phyloP scores from a whole-genome alignment of 768 basidiomycete species.

The Leccinum subgranulosum region DNA sequence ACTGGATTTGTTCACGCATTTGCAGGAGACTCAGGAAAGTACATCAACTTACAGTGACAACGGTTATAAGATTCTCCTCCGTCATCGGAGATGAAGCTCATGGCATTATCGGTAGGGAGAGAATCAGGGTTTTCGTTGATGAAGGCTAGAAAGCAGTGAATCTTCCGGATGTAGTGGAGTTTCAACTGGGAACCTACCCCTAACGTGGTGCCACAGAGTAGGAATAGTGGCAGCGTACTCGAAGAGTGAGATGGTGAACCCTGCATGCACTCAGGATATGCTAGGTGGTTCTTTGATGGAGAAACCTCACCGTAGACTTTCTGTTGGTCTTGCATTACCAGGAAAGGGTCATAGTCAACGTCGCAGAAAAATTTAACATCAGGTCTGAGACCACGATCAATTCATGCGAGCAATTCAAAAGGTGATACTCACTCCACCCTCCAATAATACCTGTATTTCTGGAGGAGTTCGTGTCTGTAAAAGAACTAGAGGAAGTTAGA shows the following conservation, averaged over 20 bases:
- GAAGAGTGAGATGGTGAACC: conserved; percentile 74
- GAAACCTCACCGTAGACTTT: conserved; percentile 69
- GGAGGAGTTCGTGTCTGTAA: conserved; percentile 73
- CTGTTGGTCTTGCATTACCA: conserved; percentile 72
- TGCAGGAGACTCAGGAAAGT: background rate
- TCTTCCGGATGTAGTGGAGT: background rate
- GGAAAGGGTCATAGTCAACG: conserved; percentile 74
- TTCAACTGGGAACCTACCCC: conserved; percentile 41
- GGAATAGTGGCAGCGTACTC: conserved; percentile 82
- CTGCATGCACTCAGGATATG: conserved; percentile 33
- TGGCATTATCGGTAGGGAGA: conserved; percentile 60
- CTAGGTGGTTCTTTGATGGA: conserved; percentile 20
- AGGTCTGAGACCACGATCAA: conserved; percentile 44
- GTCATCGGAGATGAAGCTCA: conserved; percentile 72
- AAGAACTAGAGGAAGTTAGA: conserved; percentile 56
- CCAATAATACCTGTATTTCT: conserved; percentile 85
- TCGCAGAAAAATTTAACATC: conserved; percentile 82
- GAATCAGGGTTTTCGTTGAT: conserved; percentile 58
- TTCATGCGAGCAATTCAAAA: conserved; percentile 2
- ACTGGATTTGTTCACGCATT: conserved; percentile 40
- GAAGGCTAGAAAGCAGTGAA: conserved; percentile 51
- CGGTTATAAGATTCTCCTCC: conserved; percentile 66
- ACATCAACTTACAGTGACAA: conserved; percentile 64
- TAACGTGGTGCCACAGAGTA: conserved; percentile 73
- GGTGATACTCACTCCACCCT: conserved; percentile 69